Evolutionary conservation across 768 basidiomycete genomes (phyloP), one percentile per base, ranked within the genome.

Genomic region (Daedalea quercina): DNA sequence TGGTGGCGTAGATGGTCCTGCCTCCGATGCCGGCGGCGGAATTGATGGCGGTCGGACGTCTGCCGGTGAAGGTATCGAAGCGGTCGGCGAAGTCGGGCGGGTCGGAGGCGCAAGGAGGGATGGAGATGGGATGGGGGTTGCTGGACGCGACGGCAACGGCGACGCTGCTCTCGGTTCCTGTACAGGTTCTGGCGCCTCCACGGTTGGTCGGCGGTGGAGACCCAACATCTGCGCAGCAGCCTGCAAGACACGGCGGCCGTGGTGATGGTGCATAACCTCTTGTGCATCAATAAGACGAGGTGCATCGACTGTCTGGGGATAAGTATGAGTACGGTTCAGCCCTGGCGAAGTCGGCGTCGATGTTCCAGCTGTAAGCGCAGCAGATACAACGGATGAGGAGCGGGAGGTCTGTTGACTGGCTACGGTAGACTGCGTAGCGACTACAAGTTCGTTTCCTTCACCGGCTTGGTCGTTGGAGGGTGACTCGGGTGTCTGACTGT

Each of bases 331-430:
- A 13, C 53, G 53, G 11, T 57, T 17, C 52, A 56, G 44, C 19
- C 63, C 52, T 43, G 63, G 58, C 44, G 69, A 64, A 51, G 58
- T 54, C 51, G 45, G 44, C 33, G 61, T 41, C 48, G 54, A 23
- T 50, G 60, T 46, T 53, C 58, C 31, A 35, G 57, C 44, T 57
- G 63, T 57, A 46, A 65, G 48, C 45, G 59, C 49, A 49, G 65
- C 59, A 28, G 70, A 78, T 2, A 60, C 70, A n/a, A 79, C 67
- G n/a, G 81, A 82, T 4, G 79, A 77, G 9, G 77, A 60, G 22
- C 68, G 67, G 31, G 68, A 69, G 4, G 53, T 60, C 1, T 41
- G 44, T 13, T 50, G 54, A 35, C 60, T 56, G 40, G 37, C 28
- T 31, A 31, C 28, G 11, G 11, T 11, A 11, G 28, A 31, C 11